Base-by-base conservation (phyloP, 805 yeast species). In the Suhomyces xylopsoci region DNA sequence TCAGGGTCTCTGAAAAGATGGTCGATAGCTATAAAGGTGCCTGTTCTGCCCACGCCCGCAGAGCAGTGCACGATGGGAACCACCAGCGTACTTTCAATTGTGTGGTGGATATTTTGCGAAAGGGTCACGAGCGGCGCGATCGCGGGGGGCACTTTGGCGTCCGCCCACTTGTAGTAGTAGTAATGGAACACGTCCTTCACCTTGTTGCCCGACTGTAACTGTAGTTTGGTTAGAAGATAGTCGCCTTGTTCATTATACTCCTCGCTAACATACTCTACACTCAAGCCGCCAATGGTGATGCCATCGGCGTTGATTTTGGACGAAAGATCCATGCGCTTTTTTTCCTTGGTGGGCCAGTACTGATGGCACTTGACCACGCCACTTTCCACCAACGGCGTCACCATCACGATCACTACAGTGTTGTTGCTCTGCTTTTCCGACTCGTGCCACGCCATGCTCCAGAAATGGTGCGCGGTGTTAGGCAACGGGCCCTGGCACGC, bases 21-120 rank as follows among this genome's bases (percentile, higher is more conserved):
- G 62, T 67, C 77, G 55, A 67, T 58, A 5, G 74, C 73, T 38
- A 70, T 71, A 50, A 71, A 69, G 0, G 77, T 70, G 2, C 77
- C 78, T 0, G 98, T 90, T 53, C 99, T 76, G 17, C 99, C 99
- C 64, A 96, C 91, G 0, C 99, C 99, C 1, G 98, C 98, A 6
- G 97, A 90, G 64, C 99, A 93, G 69, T 93, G 98, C 9, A 65
- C 65, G 6, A 65, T 56, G 3, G 68, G 76, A 3, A 57, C 25
- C 5, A 22, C 25, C 25, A 22, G 25, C 7, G 25, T 5, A 5
- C 7, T 22, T 22, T 4, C 49, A 3, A 47, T 26, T 8, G 49
- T 47, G 20, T 12, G 26, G 36, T 55, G 49, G 8, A 69, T 55
- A 32, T 61, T 63, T 28, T 59, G 55, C 24, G 68, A 63, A 24